Evolutionary conservation across 768 basidiomycete species (phyloP), one percentile per base, ranked within the genome.

Genomic region (Psilocybe tampanensis): DNA sequence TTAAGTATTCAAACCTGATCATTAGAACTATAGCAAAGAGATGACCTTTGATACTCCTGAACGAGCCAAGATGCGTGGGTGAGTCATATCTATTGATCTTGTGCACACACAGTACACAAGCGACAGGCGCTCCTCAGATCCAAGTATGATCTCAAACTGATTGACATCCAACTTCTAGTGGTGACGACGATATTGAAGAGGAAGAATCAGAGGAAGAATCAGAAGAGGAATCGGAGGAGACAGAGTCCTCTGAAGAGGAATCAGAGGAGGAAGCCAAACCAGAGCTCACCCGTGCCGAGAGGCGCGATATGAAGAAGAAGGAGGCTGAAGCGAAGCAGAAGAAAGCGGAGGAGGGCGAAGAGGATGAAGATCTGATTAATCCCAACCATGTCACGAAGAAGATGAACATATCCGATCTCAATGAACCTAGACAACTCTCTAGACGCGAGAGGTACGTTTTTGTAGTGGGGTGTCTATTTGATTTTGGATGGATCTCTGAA

Each of bases 251-350:
- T 7, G 75, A 79, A 47, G 73, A 83, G n/a, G 81, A 79, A 9
- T 75, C 77, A 32, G 80, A 77, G 23, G 79, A 79, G 17, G 80
- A 80, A 75, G 76, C 34, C 70, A 78, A 0, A 64, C 81, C 77
- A 15, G 90, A 90, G 68, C 75, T 94, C 52, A 79, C 82, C 13
- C 86, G 94, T 33, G 73, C 81, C 0, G 87, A 95, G 71, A 79
- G 91, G 56, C 84, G 82, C 61, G 94, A 89, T 26, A 71, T 90
- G 66, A 95, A 95, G 84, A 94, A 90, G 82, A 88, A 90, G 67
- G 86, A 89, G 66, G 79, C 80, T 21, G 76, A 79, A 52, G 69
- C 80, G 66, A 77, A 81, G 67, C 66, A 76, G 67, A 67, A 75
- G 60, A 62, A 53, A 19, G 63, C 72, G 0, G 80, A 78, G 2